Evolutionary conservation across 2,329 filamentous ascomycete genomes (phyloP).

Genomic region (Volutella citrinella): DNA sequence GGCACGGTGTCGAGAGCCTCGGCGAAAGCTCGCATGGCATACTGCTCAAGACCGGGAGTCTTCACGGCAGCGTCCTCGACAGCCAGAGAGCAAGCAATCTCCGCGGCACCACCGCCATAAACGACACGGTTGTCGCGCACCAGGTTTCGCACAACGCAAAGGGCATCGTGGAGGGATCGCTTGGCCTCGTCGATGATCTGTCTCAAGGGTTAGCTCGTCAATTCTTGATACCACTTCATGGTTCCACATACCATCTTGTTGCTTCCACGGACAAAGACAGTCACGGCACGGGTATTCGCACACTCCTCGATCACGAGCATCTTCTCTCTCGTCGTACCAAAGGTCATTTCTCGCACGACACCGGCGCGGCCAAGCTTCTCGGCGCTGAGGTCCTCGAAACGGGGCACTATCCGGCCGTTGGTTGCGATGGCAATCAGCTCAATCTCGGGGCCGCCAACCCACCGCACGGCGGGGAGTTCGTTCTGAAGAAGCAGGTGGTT

Average conservation of each 20-base stretch:
- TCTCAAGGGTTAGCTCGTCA: slow-evolving; percentile 18
- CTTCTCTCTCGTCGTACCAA: slow-evolving; percentile 97
- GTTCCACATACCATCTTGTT: slow-evolving; percentile 97
- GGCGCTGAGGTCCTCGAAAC: slow-evolving; percentile 89
- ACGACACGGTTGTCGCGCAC: slow-evolving; percentile 96
- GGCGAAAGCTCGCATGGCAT: slow-evolving; percentile 96
- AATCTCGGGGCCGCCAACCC: slow-evolving; percentile 97
- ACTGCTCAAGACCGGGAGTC: slow-evolving; percentile 96
- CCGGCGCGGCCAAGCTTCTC: slow-evolving; percentile 91
- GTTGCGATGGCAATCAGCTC: slow-evolving; percentile 98
- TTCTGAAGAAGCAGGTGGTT: slow-evolving; percentile 97
- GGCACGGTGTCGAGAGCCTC: slow-evolving; percentile 92
- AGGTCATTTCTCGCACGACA: slow-evolving; percentile 89
- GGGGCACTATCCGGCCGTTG: slow-evolving; percentile 93
- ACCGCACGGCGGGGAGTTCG: slow-evolving; percentile 89
- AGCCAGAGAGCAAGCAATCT: slow-evolving; percentile 94
- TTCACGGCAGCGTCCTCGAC: slow-evolving; percentile 93
- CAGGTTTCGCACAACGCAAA: slow-evolving; percentile 95
- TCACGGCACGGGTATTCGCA: slow-evolving; percentile 94
- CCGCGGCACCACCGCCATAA: slow-evolving; percentile 93
- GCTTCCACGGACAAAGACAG: slow-evolving; percentile 91
- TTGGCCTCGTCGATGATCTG: slow-evolving; percentile 99
- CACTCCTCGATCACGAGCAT: slow-evolving; percentile 99
- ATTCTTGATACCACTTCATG: not conserved
- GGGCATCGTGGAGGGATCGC: slow-evolving; percentile 92